Conservation (phyloP, 2,329 filamentous ascomycete genomes). For the Zymoseptoria ardabiliae region DNA sequence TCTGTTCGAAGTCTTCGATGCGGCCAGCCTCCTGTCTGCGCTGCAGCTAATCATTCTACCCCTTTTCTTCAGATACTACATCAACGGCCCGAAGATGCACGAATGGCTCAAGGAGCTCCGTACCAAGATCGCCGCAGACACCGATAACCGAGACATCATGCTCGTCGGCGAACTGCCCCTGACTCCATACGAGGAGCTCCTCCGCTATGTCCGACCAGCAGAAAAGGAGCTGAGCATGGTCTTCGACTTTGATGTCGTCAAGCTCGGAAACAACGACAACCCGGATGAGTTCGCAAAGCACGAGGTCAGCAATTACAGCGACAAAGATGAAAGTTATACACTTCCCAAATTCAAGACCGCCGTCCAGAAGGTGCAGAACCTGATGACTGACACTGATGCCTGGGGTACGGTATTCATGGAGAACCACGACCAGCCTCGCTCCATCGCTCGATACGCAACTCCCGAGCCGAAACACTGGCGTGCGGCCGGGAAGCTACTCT, state of each 20-base stretch:
- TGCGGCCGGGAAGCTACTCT: slow-evolving; percentile 51
- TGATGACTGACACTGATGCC: slow-evolving; percentile 52
- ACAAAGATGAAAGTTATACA: slow-evolving; percentile 25
- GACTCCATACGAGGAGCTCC: slow-evolving; percentile 42
- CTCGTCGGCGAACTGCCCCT: slow-evolving; percentile 48
- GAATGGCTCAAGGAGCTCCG: slow-evolving; percentile 41
- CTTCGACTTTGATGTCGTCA: slow-evolving; percentile 61
- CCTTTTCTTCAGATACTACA: slow-evolving; percentile 12
- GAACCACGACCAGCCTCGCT: slow-evolving; percentile 58
- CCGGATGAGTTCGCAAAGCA: slow-evolving; percentile 20
- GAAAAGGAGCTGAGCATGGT: slow-evolving; percentile 62
- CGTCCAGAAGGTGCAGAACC: slow-evolving; percentile 19
- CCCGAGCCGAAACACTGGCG: slow-evolving; percentile 34
- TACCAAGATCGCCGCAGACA: slow-evolving; percentile 15
- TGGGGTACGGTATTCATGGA: slow-evolving; percentile 62
- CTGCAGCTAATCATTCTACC: not conserved
- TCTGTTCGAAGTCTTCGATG: slow-evolving; percentile 27
- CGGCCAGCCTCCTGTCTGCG: slow-evolving; percentile 27
- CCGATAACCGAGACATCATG: slow-evolving; percentile 31
- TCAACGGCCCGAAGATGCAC: slow-evolving; percentile 37
- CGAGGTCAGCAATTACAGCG: slow-evolving; percentile 20
- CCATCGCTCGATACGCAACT: slow-evolving; percentile 41
- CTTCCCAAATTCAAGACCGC: slow-evolving; percentile 18
- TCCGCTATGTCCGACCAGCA: slow-evolving; percentile 46
- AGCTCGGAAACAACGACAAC: slow-evolving; percentile 34